A percentile compares a stretch with the other conserved stretches of the same genome.
These are phyloP conservation scores for Suillus plorans DNA, from an alignment of 768 basidiomycete genomes.

Conservation along the genomic window DNA sequence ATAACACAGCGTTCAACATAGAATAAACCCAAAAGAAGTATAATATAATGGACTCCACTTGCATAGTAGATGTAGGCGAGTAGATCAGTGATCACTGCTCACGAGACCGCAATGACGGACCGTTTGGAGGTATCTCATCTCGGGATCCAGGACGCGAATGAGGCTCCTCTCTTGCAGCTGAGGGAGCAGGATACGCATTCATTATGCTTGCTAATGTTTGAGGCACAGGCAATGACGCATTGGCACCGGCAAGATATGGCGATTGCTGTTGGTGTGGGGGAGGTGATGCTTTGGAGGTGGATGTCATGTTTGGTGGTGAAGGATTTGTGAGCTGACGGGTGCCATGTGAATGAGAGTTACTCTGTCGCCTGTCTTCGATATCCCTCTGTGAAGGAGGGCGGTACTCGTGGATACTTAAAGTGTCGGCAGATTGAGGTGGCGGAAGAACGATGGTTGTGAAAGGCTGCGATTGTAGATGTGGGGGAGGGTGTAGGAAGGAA, in stretches of 20 bases:
- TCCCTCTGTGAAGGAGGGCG: conserved; percentile 26
- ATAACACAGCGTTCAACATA: conserved; percentile 1
- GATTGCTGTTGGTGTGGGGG: conserved; percentile 26
- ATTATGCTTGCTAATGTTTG: conserved; percentile 68
- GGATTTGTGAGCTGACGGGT: conserved; percentile 16
- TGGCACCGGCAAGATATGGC: conserved; percentile 16
- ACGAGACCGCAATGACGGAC: conserved; percentile 1
- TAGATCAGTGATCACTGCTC: background rate
- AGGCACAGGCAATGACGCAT: conserved; percentile 34
- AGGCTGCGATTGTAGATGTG: conserved; percentile 22
- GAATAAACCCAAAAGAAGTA: conserved; percentile 4
- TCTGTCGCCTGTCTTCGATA: conserved; percentile 19
- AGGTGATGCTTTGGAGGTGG: conserved; percentile 15
- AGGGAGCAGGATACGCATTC: conserved; percentile 58
- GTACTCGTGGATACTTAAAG: conserved; percentile 33
- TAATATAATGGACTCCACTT: conserved; percentile 6
- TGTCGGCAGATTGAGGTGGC: conserved; percentile 25
- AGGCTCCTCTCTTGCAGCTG: conserved; percentile 25
- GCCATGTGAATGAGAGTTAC: conserved; percentile 12
- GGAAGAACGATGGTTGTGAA: conserved; percentile 33
- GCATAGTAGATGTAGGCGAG: background rate
- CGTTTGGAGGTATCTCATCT: conserved; percentile 15
- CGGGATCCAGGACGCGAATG: conserved; percentile 29
- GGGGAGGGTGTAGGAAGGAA: conserved; percentile 20
- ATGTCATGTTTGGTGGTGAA: conserved; percentile 24